These are phyloP conservation scores for Naganishia antarctica DNA, from an alignment of 768 basidiomycete genomes.

Conservation along the genomic window DNA sequence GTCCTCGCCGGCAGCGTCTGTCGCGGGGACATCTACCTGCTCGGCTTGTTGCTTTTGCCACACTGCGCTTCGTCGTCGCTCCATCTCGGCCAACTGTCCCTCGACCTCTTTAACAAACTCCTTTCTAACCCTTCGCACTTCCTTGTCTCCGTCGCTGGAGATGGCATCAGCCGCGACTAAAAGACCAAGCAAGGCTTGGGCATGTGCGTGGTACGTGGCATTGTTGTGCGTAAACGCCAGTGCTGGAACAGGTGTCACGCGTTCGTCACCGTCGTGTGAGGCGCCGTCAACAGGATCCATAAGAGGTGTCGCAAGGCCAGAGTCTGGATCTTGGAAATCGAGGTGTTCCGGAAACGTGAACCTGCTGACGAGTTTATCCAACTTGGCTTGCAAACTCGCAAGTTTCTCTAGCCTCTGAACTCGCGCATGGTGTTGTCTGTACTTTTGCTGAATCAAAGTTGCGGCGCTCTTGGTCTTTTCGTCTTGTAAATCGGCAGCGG, in stretches of 20 bases:
- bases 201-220: slow-evolving; percentile 58
- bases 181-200: slow-evolving; percentile 59
- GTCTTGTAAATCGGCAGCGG: slow-evolving; percentile 21
- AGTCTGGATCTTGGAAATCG: slow-evolving; percentile 24
- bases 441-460: slow-evolving; percentile 25
- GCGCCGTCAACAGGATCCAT: slow-evolving; percentile 6
- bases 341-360: slow-evolving; percentile 24
- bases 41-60: slow-evolving; percentile 19
- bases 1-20: too few relatives aligned
- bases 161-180: slow-evolving; percentile 64
- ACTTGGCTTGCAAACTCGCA: slow-evolving; percentile 20
- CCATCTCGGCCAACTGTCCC: slow-evolving; percentile 52
- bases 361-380: slow-evolving; percentile 19
- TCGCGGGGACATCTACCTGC: background rate
- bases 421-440: slow-evolving; percentile 23
- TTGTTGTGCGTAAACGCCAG: slow-evolving; percentile 62
- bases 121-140: slow-evolving; percentile 56
- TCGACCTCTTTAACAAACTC: slow-evolving; percentile 59
- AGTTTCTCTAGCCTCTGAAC: slow-evolving; percentile 27
- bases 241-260: slow-evolving; percentile 16
- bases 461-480: slow-evolving; percentile 21
- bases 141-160: slow-evolving; percentile 59
- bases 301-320: background rate
- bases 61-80: slow-evolving; percentile 23
- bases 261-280: slow-evolving; percentile 8